Evolutionary conservation across 345 rosid species (phyloP), one percentile per base, ranked within the genome.

Genomic region (Aquilaria malaccensis): DNA sequence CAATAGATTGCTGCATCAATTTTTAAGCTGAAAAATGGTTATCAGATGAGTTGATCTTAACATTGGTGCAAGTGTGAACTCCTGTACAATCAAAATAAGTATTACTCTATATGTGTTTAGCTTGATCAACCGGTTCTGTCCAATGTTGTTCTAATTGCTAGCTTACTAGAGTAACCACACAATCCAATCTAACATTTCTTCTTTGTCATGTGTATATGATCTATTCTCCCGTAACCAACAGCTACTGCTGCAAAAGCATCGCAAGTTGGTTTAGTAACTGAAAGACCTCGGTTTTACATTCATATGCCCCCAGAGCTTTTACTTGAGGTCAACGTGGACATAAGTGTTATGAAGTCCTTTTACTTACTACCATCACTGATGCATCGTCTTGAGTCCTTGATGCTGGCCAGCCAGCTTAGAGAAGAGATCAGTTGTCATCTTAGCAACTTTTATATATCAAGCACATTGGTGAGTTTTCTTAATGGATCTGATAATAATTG

Each of bases 291-390:
- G 12, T 79, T 75, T 33, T 61, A 75, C 78, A 83, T 71, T 54
- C 84, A 79, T 71, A 79, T 93, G 75, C 98, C 98, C 32, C 94
- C 98, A 0, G 97, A 89, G 78, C 97, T 93, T 63, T 66, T 93
- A 69, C 71, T 82, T 37, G 77, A 64, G 52, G 53, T 89, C 49
- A 85, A 80, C 60, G 62, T 85, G 47, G 80, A 83, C 1, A 56
- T 78, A 46, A 31, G 64, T 59, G 78, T 79, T 67, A 3, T 84
- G 49, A 81, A 78, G 67, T 75, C 96, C 50, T 64, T 79, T 63
- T 93, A 93, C 79, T 76, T 93, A 61, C 75, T 89, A 30, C 98
- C 97, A 10, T 93, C 98, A 7, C 45, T 87, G 73, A 81, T 93
- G 91, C 82, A 85, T 63, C 93, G 91, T 43, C 66, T 93, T 50